Evolutionary conservation across 2,329 filamentous ascomycete genomes (phyloP).

Genomic region (Pyricularia sp.): DNA sequence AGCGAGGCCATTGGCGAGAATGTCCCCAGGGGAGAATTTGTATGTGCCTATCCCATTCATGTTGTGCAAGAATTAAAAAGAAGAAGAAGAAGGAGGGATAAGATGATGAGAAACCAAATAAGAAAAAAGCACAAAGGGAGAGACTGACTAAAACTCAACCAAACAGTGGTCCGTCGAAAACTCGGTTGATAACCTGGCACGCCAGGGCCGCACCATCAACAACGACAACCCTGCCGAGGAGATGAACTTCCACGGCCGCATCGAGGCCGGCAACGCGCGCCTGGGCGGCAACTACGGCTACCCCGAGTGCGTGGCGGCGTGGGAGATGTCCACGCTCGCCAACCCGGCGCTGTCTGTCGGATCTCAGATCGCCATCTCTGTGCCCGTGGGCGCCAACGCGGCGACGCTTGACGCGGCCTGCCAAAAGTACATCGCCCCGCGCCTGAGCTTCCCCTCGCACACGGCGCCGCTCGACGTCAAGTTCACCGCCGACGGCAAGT

Average conservation of each 20-base stretch:
- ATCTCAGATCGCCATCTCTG: slow-evolving; percentile 22
- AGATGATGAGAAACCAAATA: neutral
- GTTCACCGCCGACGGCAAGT: slow-evolving; percentile 46
- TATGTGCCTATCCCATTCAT: slow-evolving; percentile 1
- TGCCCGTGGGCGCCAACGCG: slow-evolving; percentile 13
- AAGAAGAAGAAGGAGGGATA: neutral
- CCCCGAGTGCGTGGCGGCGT: slow-evolving; percentile 52
- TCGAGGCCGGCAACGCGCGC: slow-evolving; percentile 18
- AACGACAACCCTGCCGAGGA: slow-evolving; percentile 56
- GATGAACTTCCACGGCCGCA: slow-evolving; percentile 49
- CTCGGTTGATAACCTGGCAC: slow-evolving; percentile 47
- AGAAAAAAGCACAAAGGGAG: too few relatives aligned
- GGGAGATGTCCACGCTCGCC: slow-evolving; percentile 31
- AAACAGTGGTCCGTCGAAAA: slow-evolving; percentile 48
- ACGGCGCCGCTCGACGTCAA: slow-evolving; percentile 55
- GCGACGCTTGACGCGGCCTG: slow-evolving; percentile 19
- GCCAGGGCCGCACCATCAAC: slow-evolving; percentile 43
- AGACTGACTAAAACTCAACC: neutral
- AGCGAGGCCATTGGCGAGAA: slow-evolving; percentile 52
- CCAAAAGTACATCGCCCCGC: slow-evolving; percentile 23
- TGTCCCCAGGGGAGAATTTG: slow-evolving; percentile 19
- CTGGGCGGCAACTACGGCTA: slow-evolving; percentile 50
- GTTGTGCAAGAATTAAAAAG: neutral
- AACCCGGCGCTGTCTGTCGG: slow-evolving; percentile 20
- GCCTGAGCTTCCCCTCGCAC: slow-evolving; percentile 42